Conservation (phyloP, 2,329 filamentous ascomycete species). For the Colletotrichum falcatum region DNA sequence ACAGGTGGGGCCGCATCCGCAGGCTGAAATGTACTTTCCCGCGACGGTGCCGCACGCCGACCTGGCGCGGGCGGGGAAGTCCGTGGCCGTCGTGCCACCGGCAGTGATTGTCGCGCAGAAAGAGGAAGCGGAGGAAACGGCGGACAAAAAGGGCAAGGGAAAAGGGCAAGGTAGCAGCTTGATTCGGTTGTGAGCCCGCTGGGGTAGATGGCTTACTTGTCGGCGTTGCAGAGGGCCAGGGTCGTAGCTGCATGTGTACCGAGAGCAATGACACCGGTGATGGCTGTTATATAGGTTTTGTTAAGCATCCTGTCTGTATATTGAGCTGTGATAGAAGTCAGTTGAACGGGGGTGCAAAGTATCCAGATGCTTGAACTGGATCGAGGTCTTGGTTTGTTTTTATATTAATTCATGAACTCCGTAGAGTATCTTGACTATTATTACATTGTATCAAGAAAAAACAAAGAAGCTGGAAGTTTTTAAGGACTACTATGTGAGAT, state of each 20-base stretch:
- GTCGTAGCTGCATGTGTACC: background rate
- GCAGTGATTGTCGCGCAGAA: constrained; percentile 44
- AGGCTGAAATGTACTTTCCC: constrained; percentile 42
- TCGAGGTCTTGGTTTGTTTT: background rate
- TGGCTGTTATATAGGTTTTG: background rate
- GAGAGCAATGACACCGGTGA: background rate
- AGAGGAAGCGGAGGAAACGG: constrained; percentile 39
- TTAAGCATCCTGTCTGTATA: background rate
- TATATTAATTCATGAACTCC: background rate
- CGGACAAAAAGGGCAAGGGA: constrained; percentile 42
- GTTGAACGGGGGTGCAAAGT: background rate
- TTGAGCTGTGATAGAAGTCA: too few species aligned
- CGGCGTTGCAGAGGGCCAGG: constrained; percentile 7
- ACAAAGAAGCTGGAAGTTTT: background rate
- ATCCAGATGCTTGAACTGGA: background rate
- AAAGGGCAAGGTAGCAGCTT: constrained; percentile 44
- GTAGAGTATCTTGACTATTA: too few species aligned
- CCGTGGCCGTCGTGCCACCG: constrained; percentile 40
- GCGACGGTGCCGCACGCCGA: constrained; percentile 40
- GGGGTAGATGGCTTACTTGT: constrained; percentile 8
- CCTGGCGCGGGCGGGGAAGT: constrained; percentile 42
- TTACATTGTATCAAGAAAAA: background rate
- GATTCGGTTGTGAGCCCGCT: fast-evolving
- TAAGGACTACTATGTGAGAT: constrained; percentile 22
- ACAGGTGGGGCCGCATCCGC: constrained; percentile 42